Percentiles rank a stretch among this genome's conserved stretches.
These are phyloP conservation scores for Nakazawaea wyomingensis DNA, from an alignment of 805 yeast genomes.

Conservation along the genomic window DNA sequence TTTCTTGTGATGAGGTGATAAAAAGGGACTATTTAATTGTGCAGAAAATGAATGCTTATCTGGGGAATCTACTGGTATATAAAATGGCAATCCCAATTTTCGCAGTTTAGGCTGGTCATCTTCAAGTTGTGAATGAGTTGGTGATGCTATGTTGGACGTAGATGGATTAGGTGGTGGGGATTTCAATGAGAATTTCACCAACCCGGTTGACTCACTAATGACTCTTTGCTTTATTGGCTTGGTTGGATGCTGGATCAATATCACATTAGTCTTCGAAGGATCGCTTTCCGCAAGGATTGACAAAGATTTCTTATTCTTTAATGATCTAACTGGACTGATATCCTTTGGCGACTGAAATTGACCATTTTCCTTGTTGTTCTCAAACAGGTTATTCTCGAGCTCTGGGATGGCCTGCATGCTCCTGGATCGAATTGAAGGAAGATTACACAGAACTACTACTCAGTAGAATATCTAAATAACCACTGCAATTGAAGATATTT, in stretches of 20 bases:
- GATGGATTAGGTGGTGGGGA: slow-evolving; percentile 1
- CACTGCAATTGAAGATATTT: too few species aligned
- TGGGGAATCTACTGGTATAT: slow-evolving; percentile 25
- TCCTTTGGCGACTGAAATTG: neutral
- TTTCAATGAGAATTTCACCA: slow-evolving; percentile 37
- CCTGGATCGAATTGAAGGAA: too few species aligned
- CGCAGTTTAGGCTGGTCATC: slow-evolving; percentile 1
- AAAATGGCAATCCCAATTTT: slow-evolving; percentile 29
- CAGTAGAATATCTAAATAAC: too few species aligned
- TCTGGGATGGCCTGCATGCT: slow-evolving; percentile 9
- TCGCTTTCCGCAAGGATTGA: slow-evolving; percentile 23
- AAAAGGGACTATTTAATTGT: slow-evolving; percentile 6
- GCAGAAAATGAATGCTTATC: slow-evolving; percentile 1
- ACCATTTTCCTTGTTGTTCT: slow-evolving; percentile 4
- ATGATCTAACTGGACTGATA: slow-evolving; percentile 3
- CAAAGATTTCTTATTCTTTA: slow-evolving; percentile 27
- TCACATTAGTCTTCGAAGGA: slow-evolving; percentile 7
- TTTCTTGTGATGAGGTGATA: slow-evolving; percentile 8
- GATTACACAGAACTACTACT: too few species aligned
- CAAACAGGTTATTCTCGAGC: slow-evolving; percentile 1
- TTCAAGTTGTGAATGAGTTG: neutral
- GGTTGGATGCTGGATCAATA: slow-evolving; percentile 14
- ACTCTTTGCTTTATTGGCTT: slow-evolving; percentile 33
- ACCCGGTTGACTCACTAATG: slow-evolving; percentile 46
- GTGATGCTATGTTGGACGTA: slow-evolving; percentile 1